Percentiles rank a stretch among this genome's conserved stretches.
Conservation (phyloP, 2,329 filamentous ascomycete genomes). For the Samsoniella hepiali region DNA sequence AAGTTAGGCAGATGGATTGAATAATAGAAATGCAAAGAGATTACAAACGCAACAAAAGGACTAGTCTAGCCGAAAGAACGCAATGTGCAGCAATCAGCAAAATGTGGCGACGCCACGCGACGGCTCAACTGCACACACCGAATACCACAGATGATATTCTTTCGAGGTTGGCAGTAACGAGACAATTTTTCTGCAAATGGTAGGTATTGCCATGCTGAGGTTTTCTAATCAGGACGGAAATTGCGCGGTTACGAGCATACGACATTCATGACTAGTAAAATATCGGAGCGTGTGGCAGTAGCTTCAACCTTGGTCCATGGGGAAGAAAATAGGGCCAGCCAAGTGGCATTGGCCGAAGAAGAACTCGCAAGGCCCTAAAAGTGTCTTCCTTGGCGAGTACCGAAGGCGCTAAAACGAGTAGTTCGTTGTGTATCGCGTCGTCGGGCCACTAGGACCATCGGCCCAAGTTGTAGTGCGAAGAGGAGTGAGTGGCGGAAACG, state of each 20-base stretch:
- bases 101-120: background rate
- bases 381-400: background rate
- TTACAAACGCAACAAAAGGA: background rate
- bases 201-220: background rate
- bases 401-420: background rate
- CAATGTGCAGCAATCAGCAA: background rate
- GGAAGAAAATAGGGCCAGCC: background rate
- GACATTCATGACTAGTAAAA: constrained; percentile 3
- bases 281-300: background rate
- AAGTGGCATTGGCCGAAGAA: background rate
- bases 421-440: background rate
- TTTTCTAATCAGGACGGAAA: background rate
- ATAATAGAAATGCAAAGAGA: constrained; percentile 10
- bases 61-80: background rate
- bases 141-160: background rate
- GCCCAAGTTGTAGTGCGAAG: background rate
- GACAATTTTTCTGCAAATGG: background rate
- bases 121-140: background rate
- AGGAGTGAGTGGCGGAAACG: background rate
- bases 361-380: background rate
- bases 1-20: background rate
- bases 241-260: constrained; percentile 5
- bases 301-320: background rate
- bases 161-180: background rate
- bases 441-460: constrained; percentile 4